These are phyloP conservation scores for Clonostachys solani DNA, from an alignment of 2,329 filamentous ascomycete species.

Conservation along the genomic window DNA sequence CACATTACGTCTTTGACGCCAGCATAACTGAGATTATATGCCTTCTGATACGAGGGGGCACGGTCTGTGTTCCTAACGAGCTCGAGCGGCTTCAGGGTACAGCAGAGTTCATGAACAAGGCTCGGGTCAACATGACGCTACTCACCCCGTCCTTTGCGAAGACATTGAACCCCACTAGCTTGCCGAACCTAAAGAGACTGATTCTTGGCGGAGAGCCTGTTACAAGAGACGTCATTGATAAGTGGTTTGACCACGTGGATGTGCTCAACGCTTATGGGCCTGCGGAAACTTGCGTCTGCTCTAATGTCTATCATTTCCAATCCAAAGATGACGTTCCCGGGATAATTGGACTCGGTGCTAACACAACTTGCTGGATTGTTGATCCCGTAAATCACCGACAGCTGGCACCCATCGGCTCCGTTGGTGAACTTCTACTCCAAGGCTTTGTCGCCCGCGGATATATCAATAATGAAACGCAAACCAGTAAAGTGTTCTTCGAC, in stretches of 20 bases:
- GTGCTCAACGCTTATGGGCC: constrained; percentile 11
- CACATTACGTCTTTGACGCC: constrained; percentile 45
- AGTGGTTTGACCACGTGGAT: constrained; percentile 7
- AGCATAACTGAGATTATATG: constrained; percentile 24
- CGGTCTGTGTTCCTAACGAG: constrained; percentile 12
- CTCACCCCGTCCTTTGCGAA: constrained; percentile 1
- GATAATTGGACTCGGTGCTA: background rate
- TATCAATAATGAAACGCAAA: constrained; percentile 44
- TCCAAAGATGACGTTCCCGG: background rate
- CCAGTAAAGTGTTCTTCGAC: constrained; percentile 41
- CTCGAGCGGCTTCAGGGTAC: constrained; percentile 6
- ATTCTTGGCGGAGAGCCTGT: constrained; percentile 9
- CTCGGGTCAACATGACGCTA: background rate
- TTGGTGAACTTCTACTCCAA: constrained; percentile 39
- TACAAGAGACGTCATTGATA: constrained; percentile 3
- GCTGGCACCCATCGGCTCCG: constrained; percentile 13
- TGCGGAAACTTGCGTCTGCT: constrained; percentile 6
- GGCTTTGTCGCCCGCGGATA: constrained; percentile 52
- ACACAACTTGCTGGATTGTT: constrained; percentile 7
- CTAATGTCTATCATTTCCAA: background rate
- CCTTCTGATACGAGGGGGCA: constrained; percentile 10
- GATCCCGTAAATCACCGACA: constrained; percentile 4
- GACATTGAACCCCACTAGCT: background rate
- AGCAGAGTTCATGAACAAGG: background rate
- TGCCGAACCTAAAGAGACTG: constrained; percentile 1